These are phyloP conservation scores for Ogataea hybrid DNA, from an alignment of 1,139 yeast genomes.

Conservation along the genomic window DNA sequence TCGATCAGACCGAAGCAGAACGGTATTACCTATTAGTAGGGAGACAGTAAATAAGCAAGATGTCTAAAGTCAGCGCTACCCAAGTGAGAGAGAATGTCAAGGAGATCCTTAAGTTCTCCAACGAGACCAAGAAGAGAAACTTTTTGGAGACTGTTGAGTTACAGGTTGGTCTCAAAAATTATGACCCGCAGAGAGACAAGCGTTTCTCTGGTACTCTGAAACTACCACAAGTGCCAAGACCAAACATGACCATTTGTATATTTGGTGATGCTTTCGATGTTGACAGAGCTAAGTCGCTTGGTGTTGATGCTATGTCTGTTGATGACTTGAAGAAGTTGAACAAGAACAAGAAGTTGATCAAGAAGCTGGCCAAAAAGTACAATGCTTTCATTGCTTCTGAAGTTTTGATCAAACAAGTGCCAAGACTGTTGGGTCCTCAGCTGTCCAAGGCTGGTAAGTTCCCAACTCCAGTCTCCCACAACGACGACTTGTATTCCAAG, in stretches of 20 bases:
- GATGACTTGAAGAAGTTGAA: slow-evolving; percentile 99
- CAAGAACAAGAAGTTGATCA: slow-evolving; percentile 99
- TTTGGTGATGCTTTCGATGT: slow-evolving; percentile 99
- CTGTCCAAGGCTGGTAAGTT: slow-evolving; percentile 99
- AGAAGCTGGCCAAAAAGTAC: slow-evolving; percentile 99
- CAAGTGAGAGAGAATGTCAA: slow-evolving; percentile 97
- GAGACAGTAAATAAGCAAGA: slow-evolving; percentile 60
- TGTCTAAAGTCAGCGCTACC: slow-evolving; percentile 93
- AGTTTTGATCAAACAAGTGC: slow-evolving; percentile 99
- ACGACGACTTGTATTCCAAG: slow-evolving; percentile 96
- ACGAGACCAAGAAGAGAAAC: slow-evolving; percentile 99
- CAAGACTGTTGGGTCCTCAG: slow-evolving; percentile 99
- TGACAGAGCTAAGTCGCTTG: slow-evolving; percentile 99
- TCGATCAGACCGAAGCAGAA: slow-evolving; percentile 33
- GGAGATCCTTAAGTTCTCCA: slow-evolving; percentile 87
- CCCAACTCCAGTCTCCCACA: slow-evolving; percentile 99
- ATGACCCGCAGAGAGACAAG: slow-evolving; percentile 99
- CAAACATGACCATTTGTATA: slow-evolving; percentile 99
- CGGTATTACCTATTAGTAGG: slow-evolving; percentile 48
- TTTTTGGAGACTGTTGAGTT: slow-evolving; percentile 99
- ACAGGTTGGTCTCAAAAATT: slow-evolving; percentile 99
- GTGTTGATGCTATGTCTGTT: slow-evolving; percentile 99
- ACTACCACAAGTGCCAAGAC: slow-evolving; percentile 99
- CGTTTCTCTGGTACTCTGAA: slow-evolving; percentile 99
- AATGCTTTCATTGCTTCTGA: slow-evolving; percentile 99